Percentiles rank a stretch among this genome's conserved stretches.
These are phyloP conservation scores for Kurtzmaniella quercitrusa DNA, from an alignment of 1,139 yeast species.

Conservation along the genomic window DNA sequence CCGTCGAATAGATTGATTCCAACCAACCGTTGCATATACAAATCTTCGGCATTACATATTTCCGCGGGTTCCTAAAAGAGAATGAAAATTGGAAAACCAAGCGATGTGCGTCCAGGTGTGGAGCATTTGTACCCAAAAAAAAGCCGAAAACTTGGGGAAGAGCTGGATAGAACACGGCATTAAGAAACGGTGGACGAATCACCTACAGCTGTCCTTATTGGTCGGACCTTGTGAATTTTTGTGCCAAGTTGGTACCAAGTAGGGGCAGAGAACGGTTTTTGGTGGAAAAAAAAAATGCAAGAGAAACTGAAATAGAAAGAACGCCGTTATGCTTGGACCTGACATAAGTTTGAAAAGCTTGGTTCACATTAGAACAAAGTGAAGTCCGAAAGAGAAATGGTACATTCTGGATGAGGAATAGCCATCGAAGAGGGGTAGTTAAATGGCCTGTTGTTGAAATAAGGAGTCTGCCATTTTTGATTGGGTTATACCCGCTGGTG, in stretches of 20 bases:
- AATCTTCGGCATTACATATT: not conserved
- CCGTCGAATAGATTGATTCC: not conserved
- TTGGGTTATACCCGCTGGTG: not conserved
- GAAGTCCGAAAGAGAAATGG: too few relatives aligned
- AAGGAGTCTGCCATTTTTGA: not conserved
- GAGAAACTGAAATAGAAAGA: not conserved
- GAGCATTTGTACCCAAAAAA: not conserved
- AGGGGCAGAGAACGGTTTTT: not conserved
- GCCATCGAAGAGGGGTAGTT: too few relatives aligned
- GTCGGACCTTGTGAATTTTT: not conserved
- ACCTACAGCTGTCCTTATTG: too few relatives aligned
- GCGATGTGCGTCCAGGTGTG: not conserved
- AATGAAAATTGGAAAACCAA: not conserved
- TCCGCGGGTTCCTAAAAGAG: not conserved
- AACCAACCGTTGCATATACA: not conserved
- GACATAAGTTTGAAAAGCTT: too few relatives aligned
- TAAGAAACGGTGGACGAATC: too few relatives aligned
- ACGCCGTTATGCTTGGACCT: not conserved
- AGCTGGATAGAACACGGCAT: too few relatives aligned
- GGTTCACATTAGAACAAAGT: too few relatives aligned
- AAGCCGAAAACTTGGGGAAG: not conserved
- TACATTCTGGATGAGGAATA: not conserved
- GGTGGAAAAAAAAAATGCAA: not conserved
- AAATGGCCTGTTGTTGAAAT: too few relatives aligned
- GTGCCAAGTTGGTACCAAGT: too few relatives aligned